phyloP scores from a whole-genome alignment of 495 filamentous ascomycete genomes.

The Filosporella fistucella region DNA sequence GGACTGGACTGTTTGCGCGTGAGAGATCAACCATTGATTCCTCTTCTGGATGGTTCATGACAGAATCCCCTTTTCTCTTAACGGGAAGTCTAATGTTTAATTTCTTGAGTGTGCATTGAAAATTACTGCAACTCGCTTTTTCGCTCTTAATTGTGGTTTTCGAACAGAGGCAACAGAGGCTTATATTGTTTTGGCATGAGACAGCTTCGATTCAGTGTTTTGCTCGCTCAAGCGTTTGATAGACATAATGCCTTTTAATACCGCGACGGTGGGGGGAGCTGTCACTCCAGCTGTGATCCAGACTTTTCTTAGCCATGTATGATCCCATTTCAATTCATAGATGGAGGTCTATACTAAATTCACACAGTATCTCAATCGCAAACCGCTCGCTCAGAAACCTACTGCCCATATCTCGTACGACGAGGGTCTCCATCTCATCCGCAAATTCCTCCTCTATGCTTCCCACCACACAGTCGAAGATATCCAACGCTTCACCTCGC shows the following conservation, averaged over 20 bases:
- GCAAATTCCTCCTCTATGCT: slow-evolving; percentile 75
- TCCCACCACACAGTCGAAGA: slow-evolving; percentile 90
- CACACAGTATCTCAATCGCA: slow-evolving; percentile 74
- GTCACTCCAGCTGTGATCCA: slow-evolving; percentile 76
- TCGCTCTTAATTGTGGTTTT: too few species aligned
- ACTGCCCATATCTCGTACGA: slow-evolving; percentile 88
- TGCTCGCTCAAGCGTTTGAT: too few species aligned
- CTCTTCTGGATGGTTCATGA: too few species aligned
- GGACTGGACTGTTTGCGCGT: too few species aligned
- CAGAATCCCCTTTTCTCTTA: too few species aligned
- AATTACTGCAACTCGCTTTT: too few species aligned
- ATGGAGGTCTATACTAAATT: slow-evolving; percentile 11
- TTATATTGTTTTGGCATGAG: too few species aligned
- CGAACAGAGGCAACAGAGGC: too few species aligned
- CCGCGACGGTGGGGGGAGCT: slow-evolving; percentile 64
- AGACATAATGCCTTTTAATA: slow-evolving; percentile 50
- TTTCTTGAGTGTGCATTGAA: too few species aligned
- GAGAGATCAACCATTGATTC: too few species aligned
- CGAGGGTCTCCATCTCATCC: slow-evolving; percentile 84
- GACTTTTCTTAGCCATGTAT: slow-evolving; percentile 74
- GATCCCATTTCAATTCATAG: slow-evolving; percentile 18
- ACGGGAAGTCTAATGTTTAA: too few species aligned
- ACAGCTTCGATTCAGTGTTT: too few species aligned
- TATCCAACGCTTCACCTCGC: slow-evolving; percentile 80
- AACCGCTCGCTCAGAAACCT: slow-evolving; percentile 67